Evolutionary conservation across 768 basidiomycete genomes (phyloP).

Genomic region (Tylopilus vinaceipallidus): DNA sequence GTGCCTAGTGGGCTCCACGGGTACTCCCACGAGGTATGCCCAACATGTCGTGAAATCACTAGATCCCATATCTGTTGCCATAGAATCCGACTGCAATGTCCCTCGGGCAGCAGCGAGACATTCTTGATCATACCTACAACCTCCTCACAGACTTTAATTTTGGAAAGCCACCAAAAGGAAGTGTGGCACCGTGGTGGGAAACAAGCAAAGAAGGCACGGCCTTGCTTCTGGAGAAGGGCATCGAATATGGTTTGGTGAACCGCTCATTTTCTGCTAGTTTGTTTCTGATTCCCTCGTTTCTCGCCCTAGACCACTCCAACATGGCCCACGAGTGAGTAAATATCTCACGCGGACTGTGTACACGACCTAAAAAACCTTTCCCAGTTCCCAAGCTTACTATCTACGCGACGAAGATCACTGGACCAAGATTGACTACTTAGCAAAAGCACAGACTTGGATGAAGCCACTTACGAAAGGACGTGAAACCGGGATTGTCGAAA

Average conservation of each 20-base stretch:
- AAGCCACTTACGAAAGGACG: constrained; percentile 64
- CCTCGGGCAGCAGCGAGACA: constrained; percentile 66
- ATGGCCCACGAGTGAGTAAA: constrained; percentile 49
- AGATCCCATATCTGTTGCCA: background rate
- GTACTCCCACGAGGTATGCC: constrained; percentile 62
- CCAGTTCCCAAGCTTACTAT: constrained; percentile 62
- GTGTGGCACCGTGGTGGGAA: constrained; percentile 82
- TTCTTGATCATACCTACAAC: constrained; percentile 62
- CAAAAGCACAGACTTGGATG: constrained; percentile 68
- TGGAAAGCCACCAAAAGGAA: constrained; percentile 56
- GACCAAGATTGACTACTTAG: constrained; percentile 68
- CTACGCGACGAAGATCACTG: constrained; percentile 66
- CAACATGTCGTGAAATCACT: background rate
- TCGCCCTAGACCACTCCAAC: constrained; percentile 50
- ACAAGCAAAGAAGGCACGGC: constrained; percentile 63
- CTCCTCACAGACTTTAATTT: constrained; percentile 67
- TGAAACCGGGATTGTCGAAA: constrained; percentile 58
- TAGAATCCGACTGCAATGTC: constrained; percentile 62
- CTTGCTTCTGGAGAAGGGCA: constrained; percentile 66
- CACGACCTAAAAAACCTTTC: background rate
- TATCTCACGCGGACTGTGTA: background rate
- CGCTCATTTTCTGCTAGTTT: background rate
- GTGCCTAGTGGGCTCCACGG: constrained; percentile 57
- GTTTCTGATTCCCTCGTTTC: constrained; percentile 4
- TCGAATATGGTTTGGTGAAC: constrained; percentile 59